Conservation (phyloP, 441 rosid genomes). For the Pelargonium myrrhifolium region DNA sequence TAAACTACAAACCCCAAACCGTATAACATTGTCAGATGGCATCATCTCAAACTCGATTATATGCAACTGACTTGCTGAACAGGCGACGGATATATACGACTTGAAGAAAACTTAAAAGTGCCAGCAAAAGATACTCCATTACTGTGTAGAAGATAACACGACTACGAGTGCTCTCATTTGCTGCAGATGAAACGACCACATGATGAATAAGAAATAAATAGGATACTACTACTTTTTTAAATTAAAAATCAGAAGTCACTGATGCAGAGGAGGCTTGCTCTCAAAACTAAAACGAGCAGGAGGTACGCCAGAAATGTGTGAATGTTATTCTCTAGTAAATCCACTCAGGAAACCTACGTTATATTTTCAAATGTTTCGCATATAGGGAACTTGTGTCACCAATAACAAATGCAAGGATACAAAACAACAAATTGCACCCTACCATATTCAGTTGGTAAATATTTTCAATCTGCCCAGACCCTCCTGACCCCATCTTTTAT, state of each 20-base stretch:
- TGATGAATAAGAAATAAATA: not conserved
- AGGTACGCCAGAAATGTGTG: too few species aligned
- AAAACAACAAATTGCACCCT: too few species aligned
- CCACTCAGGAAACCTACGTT: too few species aligned
- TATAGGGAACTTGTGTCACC: too few species aligned
- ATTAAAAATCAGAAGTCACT: not conserved
- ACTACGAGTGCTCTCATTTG: slow-evolving; percentile 85
- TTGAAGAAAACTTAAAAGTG: slow-evolving; percentile 61
- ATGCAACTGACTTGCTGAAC: slow-evolving; percentile 89
- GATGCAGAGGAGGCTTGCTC: not conserved
- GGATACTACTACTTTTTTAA: not conserved
- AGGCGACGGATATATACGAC: slow-evolving; percentile 78
- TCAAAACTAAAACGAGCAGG: too few species aligned
- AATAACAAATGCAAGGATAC: too few species aligned
- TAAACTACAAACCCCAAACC: too few species aligned
- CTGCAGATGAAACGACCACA: slow-evolving; percentile 37
- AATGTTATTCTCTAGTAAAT: too few species aligned
- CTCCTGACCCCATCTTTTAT: too few species aligned
- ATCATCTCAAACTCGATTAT: slow-evolving; percentile 49
- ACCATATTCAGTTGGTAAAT: too few species aligned
- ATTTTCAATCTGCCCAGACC: too few species aligned
- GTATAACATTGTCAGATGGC: not conserved
- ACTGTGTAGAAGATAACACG: slow-evolving; percentile 77
- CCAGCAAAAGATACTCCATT: slow-evolving; percentile 70
- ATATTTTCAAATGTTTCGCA: too few species aligned